Base-by-base conservation (phyloP, 345 rosid species). In the Eutrema yunnanense region DNA sequence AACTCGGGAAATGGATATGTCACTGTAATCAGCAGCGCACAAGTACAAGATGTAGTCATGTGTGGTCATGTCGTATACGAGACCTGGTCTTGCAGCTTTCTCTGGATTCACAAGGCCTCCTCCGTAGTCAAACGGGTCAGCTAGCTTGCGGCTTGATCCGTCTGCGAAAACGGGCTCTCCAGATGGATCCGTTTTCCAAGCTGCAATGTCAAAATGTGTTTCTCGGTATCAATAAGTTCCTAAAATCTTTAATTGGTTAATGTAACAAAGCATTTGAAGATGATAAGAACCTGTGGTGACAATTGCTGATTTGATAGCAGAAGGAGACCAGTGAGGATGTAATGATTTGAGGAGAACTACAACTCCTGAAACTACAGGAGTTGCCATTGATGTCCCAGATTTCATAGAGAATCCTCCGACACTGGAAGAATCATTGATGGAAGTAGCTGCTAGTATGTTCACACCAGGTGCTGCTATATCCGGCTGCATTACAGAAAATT, bases 91-190 rank as follows among this genome's bases (percentile, higher is more conserved):
- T 52, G 72, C 62, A 14, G 94, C 93, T 32, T 64, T 73, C 2
- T 83, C 75, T 9, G 92, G 89, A 68, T 84, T 82, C 3, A 85
- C 79, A 16, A 85, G 85, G 7, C 90, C 94, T 11, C 87, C 81
- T 5, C 97, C 96, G 5, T 42, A 75, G n/a, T 84, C 84, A 6
- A 86, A 86, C 9, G 86, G 43, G 59, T 86, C 79, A 3, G 92
- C 86, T n/a, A 79, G 84, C 30, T 78, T 62, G 0, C 32, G 55
- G 27, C 51, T 37, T 9, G 73, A 76, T 3, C 64, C 84, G 13
- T 87, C 82, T 62, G 89, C 92, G 13, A 75, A 44, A 11, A 85
- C 83, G 3, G 19, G 78, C 38, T 84, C 16, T 69, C 79, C 58
- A 42, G 30, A 66, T 57, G 85, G 82, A 71, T 82, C 68, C 2